Percentiles rank a stretch among this genome's conserved stretches.
Conservation (phyloP, 169 alveolate genomes). For the Ichthyophthirius multifiliis region DNA sequence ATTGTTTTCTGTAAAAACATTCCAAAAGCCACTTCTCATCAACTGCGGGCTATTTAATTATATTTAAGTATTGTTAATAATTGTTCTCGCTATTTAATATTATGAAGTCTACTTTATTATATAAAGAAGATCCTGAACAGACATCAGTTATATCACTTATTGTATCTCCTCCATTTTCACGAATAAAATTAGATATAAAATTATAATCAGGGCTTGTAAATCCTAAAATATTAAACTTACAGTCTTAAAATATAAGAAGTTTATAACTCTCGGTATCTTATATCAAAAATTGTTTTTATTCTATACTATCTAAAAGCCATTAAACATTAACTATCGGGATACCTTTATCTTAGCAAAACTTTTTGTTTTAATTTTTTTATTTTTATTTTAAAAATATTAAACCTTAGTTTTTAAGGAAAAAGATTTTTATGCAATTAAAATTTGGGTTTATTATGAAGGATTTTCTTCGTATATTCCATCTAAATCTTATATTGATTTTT, state of each 20-base stretch:
- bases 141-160: not conserved
- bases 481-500: not conserved
- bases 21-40: not conserved
- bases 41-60: not conserved
- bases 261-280: not conserved
- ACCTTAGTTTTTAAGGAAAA: not conserved
- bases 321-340: not conserved
- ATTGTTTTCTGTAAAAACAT: not conserved
- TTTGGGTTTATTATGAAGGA: not conserved
- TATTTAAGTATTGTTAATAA: not conserved
- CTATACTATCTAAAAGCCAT: not conserved
- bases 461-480: not conserved
- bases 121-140: not conserved
- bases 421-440: not conserved
- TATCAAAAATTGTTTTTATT: not conserved
- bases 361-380: not conserved
- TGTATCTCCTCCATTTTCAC: not conserved
- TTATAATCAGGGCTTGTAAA: not conserved
- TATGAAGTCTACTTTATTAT: not conserved
- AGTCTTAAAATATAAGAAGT: not conserved
- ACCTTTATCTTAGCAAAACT: not conserved
- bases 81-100: not conserved
- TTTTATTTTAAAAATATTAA: not conserved
- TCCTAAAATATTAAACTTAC: not conserved
- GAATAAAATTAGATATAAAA: not conserved